A percentile compares a stretch with the other conserved stretches of the same genome.
phyloP scores from a whole-genome alignment of 768 basidiomycete genomes.

The Russula emetica region DNA sequence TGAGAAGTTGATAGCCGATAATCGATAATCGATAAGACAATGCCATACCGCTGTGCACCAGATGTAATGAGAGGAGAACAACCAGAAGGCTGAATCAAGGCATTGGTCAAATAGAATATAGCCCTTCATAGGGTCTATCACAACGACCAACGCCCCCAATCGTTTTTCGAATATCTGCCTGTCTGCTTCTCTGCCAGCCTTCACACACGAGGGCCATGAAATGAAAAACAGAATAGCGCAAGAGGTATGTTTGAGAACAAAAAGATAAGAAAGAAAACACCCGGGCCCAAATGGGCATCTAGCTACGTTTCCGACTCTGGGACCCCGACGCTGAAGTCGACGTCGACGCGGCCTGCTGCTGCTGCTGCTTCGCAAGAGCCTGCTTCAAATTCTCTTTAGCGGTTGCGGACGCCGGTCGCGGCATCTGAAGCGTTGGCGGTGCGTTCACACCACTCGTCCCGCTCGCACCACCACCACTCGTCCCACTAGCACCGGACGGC shows the following conservation, averaged over 20 bases:
- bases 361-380: slow-evolving; percentile 9
- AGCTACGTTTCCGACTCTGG: slow-evolving; percentile 19
- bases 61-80: too few relatives aligned
- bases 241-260: not conserved
- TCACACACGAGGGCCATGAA: not conserved
- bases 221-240: not conserved
- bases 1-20: not conserved
- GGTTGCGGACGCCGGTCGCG: slow-evolving; percentile 23
- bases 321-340: slow-evolving; percentile 7
- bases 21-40: too few relatives aligned
- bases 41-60: too few relatives aligned
- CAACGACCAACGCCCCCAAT: not conserved
- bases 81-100: too few relatives aligned
- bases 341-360: not conserved
- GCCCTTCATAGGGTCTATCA: not conserved
- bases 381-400: slow-evolving; percentile 31
- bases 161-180: not conserved
- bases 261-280: not conserved
- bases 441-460: not conserved
- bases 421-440: slow-evolving; percentile 26
- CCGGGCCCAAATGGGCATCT: not conserved
- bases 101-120: too few relatives aligned
- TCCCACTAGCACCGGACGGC: slow-evolving; percentile 9
- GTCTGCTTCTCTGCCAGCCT: not conserved
- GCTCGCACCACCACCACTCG: not conserved